Evolutionary conservation across 2,329 filamentous ascomycete species (phyloP).

Genomic region (Talaromyces piceae): DNA sequence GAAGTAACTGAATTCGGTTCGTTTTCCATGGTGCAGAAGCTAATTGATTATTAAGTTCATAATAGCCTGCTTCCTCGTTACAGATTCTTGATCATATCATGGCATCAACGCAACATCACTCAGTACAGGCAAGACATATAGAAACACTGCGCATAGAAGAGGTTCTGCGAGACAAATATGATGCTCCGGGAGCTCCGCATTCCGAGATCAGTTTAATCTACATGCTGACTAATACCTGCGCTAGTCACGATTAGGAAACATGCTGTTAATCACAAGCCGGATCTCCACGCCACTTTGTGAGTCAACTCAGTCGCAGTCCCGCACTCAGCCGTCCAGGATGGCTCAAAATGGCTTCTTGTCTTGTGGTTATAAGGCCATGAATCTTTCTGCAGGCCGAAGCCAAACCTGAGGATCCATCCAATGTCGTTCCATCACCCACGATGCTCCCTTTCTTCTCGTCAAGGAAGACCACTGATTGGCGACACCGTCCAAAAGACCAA

Average conservation of each 20-base stretch:
- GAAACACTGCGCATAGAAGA: background rate
- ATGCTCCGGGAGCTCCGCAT: background rate
- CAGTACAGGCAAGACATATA: background rate
- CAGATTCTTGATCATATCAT: background rate
- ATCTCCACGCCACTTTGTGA: background rate
- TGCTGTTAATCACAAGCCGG: background rate
- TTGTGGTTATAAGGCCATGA: background rate
- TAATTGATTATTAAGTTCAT: background rate
- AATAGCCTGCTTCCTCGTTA: background rate
- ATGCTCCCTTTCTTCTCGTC: slow-evolving; percentile 30
- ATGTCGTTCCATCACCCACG: slow-evolving; percentile 18
- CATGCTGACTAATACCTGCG: background rate
- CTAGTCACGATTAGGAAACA: background rate
- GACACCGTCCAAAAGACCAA: slow-evolving; percentile 24
- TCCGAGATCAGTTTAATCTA: background rate
- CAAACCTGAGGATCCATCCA: background rate
- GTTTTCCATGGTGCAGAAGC: background rate
- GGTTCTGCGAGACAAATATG: background rate
- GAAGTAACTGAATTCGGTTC: background rate
- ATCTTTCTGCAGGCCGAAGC: background rate
- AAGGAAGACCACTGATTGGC: slow-evolving; percentile 23
- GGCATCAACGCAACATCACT: background rate
- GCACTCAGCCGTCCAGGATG: background rate
- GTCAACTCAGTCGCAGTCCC: background rate
- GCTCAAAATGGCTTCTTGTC: background rate